Percentiles rank a stretch among this genome's conserved stretches.
These are phyloP conservation scores for Beauveria caledonica DNA, from an alignment of 2,329 filamentous ascomycete genomes.

Conservation along the genomic window DNA sequence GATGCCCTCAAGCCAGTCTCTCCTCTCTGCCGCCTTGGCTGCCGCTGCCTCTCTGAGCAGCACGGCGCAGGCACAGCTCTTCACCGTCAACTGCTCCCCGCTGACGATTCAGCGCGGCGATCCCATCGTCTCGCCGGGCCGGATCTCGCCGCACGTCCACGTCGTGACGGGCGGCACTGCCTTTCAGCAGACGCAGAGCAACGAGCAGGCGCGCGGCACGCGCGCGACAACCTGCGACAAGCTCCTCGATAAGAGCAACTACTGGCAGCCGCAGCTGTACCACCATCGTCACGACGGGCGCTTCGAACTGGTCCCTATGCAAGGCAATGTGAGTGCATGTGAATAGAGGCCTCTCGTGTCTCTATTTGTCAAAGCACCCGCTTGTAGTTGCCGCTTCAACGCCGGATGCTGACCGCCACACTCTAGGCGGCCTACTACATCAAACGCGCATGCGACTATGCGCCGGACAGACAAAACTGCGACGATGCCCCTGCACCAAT, in stretches of 20 bases:
- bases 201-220: constrained; percentile 40
- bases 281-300: constrained; percentile 45
- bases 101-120: constrained; percentile 41
- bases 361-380: no score
- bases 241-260: constrained; percentile 54
- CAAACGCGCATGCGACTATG: constrained; percentile 20
- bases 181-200: constrained; percentile 48
- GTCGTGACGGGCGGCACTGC: constrained; percentile 55
- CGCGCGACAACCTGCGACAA: constrained; percentile 59
- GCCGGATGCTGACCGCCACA: neutral
- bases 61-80: constrained; percentile 12
- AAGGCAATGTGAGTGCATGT: constrained; percentile 18
- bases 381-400: neutral
- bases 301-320: constrained; percentile 34
- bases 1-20: neutral
- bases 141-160: constrained; percentile 48
- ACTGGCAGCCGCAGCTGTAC: constrained; percentile 57
- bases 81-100: constrained; percentile 21
- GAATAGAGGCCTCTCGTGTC: no score
- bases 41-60: neutral
- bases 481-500: constrained; percentile 25
- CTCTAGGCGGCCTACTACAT: constrained; percentile 22
- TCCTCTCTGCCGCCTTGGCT: neutral
- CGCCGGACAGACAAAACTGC: constrained; percentile 18
- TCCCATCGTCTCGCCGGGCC: constrained; percentile 49